phyloP scores from a whole-genome alignment of 139 green algal genomes.

The Chlamydomonas schloesseri region DNA sequence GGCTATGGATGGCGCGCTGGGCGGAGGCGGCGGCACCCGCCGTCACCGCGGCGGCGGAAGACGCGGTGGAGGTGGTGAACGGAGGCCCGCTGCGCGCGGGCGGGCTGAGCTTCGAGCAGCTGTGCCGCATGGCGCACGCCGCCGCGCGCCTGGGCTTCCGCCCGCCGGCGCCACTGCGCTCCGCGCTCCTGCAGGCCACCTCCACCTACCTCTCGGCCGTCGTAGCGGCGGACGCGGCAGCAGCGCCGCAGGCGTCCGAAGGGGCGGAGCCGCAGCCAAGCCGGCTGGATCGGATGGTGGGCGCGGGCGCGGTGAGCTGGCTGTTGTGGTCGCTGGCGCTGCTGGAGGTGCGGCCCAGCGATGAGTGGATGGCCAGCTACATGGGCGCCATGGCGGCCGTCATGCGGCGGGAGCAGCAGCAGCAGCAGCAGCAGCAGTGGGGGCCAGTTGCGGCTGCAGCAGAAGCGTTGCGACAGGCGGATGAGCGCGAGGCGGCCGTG shows the following conservation, averaged over 20 bases:
- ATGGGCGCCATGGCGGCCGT: neutral
- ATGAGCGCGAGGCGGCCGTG: too few relatives aligned
- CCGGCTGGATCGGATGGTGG: too few relatives aligned
- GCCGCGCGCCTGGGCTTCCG: constrained; percentile 3
- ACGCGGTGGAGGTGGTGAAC: too few relatives aligned
- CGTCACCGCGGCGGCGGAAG: neutral
- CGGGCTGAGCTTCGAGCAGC: neutral
- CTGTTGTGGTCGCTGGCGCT: constrained; percentile 27
- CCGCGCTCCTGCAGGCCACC: neutral
- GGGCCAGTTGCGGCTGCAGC: too few relatives aligned
- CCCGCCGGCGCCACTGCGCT: neutral
- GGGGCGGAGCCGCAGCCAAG: too few relatives aligned
- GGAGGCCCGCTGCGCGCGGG: too few relatives aligned
- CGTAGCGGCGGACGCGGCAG: neutral
- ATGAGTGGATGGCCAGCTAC: neutral
- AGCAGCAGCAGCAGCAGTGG: too few relatives aligned
- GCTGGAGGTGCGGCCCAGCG: constrained; percentile 5
- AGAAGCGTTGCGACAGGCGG: neutral
- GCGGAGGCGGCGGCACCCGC: constrained; percentile 11
- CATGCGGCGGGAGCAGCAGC: neutral
- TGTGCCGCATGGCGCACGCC: neutral
- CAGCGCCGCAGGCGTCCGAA: neutral
- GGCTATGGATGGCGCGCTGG: constrained; percentile 51
- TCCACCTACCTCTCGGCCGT: neutral
- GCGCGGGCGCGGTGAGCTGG: neutral